phyloP scores from a whole-genome alignment of 768 basidiomycete genomes.

The Strobilomyces confusus region DNA sequence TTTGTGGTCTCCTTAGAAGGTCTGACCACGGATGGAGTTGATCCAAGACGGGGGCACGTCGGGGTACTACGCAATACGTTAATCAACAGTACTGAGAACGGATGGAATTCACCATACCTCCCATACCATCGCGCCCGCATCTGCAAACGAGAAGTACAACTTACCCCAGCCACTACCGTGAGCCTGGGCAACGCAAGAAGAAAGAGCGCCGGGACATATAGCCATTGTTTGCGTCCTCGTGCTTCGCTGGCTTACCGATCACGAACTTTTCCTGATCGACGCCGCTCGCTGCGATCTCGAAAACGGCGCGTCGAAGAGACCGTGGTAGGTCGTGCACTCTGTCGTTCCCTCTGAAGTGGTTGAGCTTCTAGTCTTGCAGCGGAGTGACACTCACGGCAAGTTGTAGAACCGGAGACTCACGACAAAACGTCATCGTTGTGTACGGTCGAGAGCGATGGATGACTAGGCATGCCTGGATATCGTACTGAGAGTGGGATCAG shows the following conservation, averaged over 20 bases:
- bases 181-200: constrained; percentile 34
- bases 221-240: constrained; percentile 26
- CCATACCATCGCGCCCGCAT: too few species aligned
- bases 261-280: constrained; percentile 46
- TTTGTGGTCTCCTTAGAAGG: too few species aligned
- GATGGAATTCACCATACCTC: too few species aligned
- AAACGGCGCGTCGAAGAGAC: constrained; percentile 54
- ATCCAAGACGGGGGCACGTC: too few species aligned
- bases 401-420: constrained; percentile 19
- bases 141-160: too few species aligned
- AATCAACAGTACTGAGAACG: too few species aligned
- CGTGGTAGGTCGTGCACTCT: constrained; percentile 59
- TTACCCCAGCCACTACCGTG: constrained; percentile 11
- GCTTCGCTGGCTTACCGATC: constrained; percentile 48
- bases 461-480: constrained; percentile 32
- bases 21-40: too few species aligned
- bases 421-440: background rate
- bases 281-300: constrained; percentile 44
- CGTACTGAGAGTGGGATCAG: constrained; percentile 30
- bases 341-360: constrained; percentile 38
- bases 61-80: too few species aligned
- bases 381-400: constrained; percentile 10
- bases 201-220: background rate
- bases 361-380: constrained; percentile 25
- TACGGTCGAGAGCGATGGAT: too few species aligned